Conservation (phyloP, 371 early-diverging fungal species). For the Mortierella sp. region DNA sequence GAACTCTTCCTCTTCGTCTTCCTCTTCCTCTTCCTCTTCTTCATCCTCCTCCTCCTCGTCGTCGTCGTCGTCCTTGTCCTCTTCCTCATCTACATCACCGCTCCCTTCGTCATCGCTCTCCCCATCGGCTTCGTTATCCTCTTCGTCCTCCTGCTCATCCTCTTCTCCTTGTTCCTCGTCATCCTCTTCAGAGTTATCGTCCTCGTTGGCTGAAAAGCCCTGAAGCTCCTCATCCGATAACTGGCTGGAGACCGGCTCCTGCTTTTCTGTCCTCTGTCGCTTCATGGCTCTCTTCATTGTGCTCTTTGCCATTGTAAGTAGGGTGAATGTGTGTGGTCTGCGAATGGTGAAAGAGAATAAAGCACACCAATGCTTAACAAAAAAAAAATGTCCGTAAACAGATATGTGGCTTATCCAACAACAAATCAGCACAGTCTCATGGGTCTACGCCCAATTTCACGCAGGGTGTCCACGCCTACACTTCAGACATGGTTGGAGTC, state of each 20-base stretch:
- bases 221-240: not conserved
- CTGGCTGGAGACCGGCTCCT: not conserved
- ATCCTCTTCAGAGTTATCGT: not conserved
- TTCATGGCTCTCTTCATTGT: slow-evolving; percentile 15
- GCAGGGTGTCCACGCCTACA: too few relatives aligned
- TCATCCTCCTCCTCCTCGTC: slow-evolving; percentile 24
- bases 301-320: slow-evolving; percentile 18
- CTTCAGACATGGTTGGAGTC: too few relatives aligned
- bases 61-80: slow-evolving; percentile 12
- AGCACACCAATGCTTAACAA: not conserved
- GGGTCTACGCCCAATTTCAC: too few relatives aligned
- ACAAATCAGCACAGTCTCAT: too few relatives aligned
- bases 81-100: not conserved
- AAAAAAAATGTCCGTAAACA: slow-evolving; percentile 7
- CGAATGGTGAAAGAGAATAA: not conserved
- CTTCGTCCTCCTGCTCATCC: slow-evolving; percentile 5
- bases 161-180: slow-evolving; percentile 16
- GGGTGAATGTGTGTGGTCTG: not conserved
- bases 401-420: not conserved
- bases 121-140: slow-evolving; percentile 6
- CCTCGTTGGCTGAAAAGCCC: too few relatives aligned
- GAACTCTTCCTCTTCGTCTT: slow-evolving; percentile 39
- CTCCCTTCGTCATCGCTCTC: slow-evolving; percentile 13
- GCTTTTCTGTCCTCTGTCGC: slow-evolving; percentile 10
- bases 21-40: slow-evolving; percentile 25